phyloP scores from a whole-genome alignment of 2,329 filamentous ascomycete species.

The Alternaria triticimaculans region DNA sequence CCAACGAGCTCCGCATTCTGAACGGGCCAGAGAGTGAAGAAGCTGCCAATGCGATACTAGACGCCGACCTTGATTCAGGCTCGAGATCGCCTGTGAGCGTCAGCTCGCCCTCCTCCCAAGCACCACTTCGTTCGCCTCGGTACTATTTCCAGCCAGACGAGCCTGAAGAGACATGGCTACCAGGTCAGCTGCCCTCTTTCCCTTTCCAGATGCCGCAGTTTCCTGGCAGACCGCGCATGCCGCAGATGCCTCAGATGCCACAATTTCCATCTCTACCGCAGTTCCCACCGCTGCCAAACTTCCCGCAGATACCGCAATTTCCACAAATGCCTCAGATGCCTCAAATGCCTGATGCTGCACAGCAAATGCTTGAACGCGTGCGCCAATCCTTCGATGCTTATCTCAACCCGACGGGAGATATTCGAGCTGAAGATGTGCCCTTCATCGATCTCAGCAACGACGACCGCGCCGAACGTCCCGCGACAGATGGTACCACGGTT shows the following conservation, averaged over 20 bases:
- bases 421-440: slow-evolving; percentile 41
- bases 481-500: slow-evolving; percentile 45
- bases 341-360: slow-evolving; percentile 40
- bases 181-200: slow-evolving; percentile 45
- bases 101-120: slow-evolving; percentile 40
- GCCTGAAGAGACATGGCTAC: slow-evolving; percentile 47
- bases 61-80: slow-evolving; percentile 35
- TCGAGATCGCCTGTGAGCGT: slow-evolving; percentile 39
- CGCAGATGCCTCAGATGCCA: slow-evolving; percentile 41
- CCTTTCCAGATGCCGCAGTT: slow-evolving; percentile 48
- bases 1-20: slow-evolving; percentile 56
- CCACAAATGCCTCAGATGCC: slow-evolving; percentile 37
- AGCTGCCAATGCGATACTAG: slow-evolving; percentile 41
- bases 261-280: slow-evolving; percentile 41
- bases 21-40: slow-evolving; percentile 48
- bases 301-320: slow-evolving; percentile 33
- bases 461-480: slow-evolving; percentile 42
- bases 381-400: slow-evolving; percentile 53
- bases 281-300: slow-evolving; percentile 40
- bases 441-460: slow-evolving; percentile 47
- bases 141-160: slow-evolving; percentile 49
- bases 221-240: slow-evolving; percentile 40
- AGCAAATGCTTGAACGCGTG: slow-evolving; percentile 46
- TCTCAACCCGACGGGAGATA: slow-evolving; percentile 49
- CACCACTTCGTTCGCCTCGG: slow-evolving; percentile 42